These are phyloP conservation scores for Parsonsia alboflavescens DNA, from an alignment of 257 asterid genomes.

Conservation along the genomic window DNA sequence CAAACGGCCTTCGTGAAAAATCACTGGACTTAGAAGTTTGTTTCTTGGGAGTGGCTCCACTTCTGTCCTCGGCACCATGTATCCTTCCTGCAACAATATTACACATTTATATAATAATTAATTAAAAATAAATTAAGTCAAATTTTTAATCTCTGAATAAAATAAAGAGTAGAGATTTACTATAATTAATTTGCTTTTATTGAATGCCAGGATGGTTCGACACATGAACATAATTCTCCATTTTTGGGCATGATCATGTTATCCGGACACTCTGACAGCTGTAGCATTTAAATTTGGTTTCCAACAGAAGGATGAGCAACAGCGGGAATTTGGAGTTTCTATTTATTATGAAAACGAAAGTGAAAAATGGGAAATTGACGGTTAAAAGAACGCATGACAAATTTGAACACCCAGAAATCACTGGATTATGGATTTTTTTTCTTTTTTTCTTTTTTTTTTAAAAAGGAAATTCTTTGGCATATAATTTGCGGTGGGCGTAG, in stretches of 20 bases:
- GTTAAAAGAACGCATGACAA: neutral
- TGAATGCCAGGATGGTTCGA: no score
- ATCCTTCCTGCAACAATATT: slow-evolving; percentile 55
- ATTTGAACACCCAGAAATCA: neutral
- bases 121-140: no score
- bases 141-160: no score
- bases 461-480: neutral
- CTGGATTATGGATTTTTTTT: neutral
- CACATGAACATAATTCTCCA: no score
- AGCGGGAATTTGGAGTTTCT: neutral
- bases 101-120: no score
- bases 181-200: no score
- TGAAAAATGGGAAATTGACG: neutral
- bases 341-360: slow-evolving; percentile 3
- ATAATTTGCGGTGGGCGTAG: neutral
- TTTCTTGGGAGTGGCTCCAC: slow-evolving; percentile 51
- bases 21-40: slow-evolving; percentile 62
- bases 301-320: neutral
- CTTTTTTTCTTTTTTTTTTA: no score
- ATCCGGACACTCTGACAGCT: slow-evolving; percentile 5
- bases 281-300: neutral
- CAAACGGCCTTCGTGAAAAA: slow-evolving; percentile 85
- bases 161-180: no score
- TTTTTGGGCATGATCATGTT: no score
- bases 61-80: slow-evolving; percentile 58